Evolutionary conservation across 2,329 filamentous ascomycete species (phyloP), one percentile per base, ranked within the genome.

Genomic region (Fusarium ramigenum): DNA sequence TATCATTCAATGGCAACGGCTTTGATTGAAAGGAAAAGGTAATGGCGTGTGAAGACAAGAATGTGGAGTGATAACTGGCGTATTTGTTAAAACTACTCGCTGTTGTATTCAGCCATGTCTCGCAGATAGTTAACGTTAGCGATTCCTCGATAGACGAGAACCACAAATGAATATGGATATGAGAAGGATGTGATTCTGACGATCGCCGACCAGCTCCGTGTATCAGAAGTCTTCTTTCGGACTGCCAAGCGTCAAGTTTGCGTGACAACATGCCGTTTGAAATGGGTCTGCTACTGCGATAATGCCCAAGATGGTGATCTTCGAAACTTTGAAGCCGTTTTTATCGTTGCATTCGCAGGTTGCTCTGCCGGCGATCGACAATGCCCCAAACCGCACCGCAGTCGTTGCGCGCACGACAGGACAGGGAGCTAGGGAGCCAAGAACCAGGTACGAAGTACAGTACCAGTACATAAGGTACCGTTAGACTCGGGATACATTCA

Each of bases 321-420:
- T 68, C 44, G 50, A 53, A 63, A 58, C 32, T 66, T 40, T 59
- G 64, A 32, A 64, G 64, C 50, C 56, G 59, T 69, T 72, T 54
- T 63, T 53, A 47, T 61, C 40, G 57, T 70, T 44, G 57, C 61
- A 59, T 70, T 70, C 53, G 57, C 57, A 50, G 53, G 50, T 63
- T 44, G 39, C 58, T 57, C 25, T 69, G 49, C 64, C 30, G 71
- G 52, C 25, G 71, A 74, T 74, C 71, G 44, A 69, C 71, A 72
- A 68, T 52, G 52, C 44, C 30, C 42, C 39, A 42, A 60, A 49
- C 50, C 46, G 46, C 60, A 57, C 62, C 40, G 30, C 43, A 73
- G 52, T 70, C 54, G 43, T 57, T 59, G 69, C 60, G 52, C 47
- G 61, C 43, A 67, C 37, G 54, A 73, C 60, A 70, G 44, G 62